These are phyloP conservation scores for Cucumis melo DNA, from an alignment of 306 rosid species.

Conservation along the genomic window DNA sequence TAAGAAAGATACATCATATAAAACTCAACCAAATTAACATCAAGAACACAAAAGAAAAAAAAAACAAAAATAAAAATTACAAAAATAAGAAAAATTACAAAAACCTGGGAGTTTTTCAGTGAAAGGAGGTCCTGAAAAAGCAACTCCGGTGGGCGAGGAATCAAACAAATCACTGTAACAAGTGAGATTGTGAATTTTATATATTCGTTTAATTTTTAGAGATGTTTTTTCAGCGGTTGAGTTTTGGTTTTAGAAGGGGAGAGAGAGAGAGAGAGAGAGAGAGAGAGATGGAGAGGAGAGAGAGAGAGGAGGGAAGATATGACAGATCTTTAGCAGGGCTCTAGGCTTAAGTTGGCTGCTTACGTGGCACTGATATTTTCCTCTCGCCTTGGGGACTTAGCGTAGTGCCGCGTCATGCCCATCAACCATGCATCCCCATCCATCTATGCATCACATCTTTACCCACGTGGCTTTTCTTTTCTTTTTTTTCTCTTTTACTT, in stretches of 20 bases:
- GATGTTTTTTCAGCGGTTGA: not conserved
- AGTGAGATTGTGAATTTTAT: not conserved
- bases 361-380: conserved; percentile 92
- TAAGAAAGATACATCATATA: not conserved
- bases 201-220: not conserved
- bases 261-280: conserved; percentile 8
- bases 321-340: conserved; percentile 48
- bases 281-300: not conserved
- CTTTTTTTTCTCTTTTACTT: not conserved
- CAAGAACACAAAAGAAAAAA: not conserved
- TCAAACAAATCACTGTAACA: not conserved
- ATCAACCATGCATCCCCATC: not conserved
- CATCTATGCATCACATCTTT: not conserved
- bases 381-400: conserved; percentile 23
- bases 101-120: not conserved
- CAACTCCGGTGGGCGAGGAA: not conserved
- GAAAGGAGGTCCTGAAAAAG: not conserved
- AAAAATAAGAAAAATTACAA: not conserved
- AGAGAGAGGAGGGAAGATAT: not conserved
- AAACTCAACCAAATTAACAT: not conserved
- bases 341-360: conserved; percentile 20
- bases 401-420: conserved; percentile 21
- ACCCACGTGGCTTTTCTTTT: not conserved
- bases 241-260: conserved; percentile 6
- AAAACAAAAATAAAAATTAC: not conserved